Evolutionary conservation across 73 alveolate species (phyloP), one percentile per base, ranked within the genome.

Genomic region (Symbiodinium pilosum): DNA sequence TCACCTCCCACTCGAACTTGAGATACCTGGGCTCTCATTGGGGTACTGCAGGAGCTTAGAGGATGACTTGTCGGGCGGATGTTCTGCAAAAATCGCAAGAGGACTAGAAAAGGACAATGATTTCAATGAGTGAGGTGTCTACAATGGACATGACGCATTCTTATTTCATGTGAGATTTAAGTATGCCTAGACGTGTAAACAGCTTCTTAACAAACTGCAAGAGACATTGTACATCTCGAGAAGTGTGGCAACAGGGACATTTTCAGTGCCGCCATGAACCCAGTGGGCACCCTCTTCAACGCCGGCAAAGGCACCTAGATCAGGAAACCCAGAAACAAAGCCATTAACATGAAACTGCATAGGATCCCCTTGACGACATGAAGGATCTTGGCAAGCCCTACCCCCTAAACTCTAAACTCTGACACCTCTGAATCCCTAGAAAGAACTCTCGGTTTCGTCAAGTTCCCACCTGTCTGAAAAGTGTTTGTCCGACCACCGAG

Each of bases 181-280:
- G 20, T 20, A 9, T 52, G 20, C 20, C 69, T 52, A 52, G 20
- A 52, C 69, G 28, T 12, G 69, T 20, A 52, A 52, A 52, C 69
- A 52, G 69, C 28, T 52, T 9, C 69, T 20, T 9, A 52, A 52
- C 28, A 9, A 20, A 83, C 84, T 87, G 94, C 84, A 84, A 87
- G 69, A 87, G 84, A n/a, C n/a, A n/a, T 91, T 91, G 89, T 91
- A 32, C 97, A 91, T 91, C 81, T 69, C 51, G 56, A 91, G 88
- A 47, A 91, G 75, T 30, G 81, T 32, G 3, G 97, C 68, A 7
- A 91, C 89, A 2, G 97, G 97, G 38, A 69, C 88, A n/a, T 91
- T 91, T 87, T 91, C 97, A 14, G 24, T 43, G 42, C 97, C 97
- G n/a, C 97, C 97, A 71, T 91, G 97, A 28, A 91, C 89, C 97